Conservation (phyloP, 352 stramenopile genomes). For the Phytophthora sp. region DNA sequence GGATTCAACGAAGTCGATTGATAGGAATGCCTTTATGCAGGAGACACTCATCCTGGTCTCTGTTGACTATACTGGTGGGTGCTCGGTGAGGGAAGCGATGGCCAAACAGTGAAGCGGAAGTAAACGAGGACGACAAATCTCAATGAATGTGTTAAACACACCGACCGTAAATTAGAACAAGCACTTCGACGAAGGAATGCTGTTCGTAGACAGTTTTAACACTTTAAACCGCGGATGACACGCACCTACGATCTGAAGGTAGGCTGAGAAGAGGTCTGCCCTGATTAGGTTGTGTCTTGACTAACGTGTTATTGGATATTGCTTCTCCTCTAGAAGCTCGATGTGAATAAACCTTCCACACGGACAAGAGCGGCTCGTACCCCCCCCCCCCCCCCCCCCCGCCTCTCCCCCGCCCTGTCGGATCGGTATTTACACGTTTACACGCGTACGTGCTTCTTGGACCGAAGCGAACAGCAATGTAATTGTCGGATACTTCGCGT, state of each 20-base stretch:
- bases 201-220: constrained; percentile 20
- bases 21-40: too few relatives aligned
- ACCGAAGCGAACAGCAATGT: constrained; percentile 32
- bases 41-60: too few relatives aligned
- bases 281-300: background rate
- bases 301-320: constrained; percentile 14
- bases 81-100: too few relatives aligned
- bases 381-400: too few relatives aligned
- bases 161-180: too few relatives aligned
- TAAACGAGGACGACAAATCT: too few relatives aligned
- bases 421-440: constrained; percentile 72
- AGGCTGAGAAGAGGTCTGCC: too few relatives aligned
- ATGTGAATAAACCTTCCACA: constrained; percentile 55
- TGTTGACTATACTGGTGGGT: too few relatives aligned
- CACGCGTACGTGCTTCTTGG: constrained; percentile 62
- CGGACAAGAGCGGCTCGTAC: constrained; percentile 50
- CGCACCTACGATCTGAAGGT: constrained; percentile 77
- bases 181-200: constrained; percentile 45
- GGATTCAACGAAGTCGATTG: too few relatives aligned
- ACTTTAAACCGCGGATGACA: constrained; percentile 45
- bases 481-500: constrained; percentile 61
- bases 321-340: constrained; percentile 50
- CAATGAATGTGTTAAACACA: too few relatives aligned
- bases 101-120: too few relatives aligned
- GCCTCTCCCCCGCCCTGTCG: too few relatives aligned